Evolutionary conservation across 2,329 filamentous ascomycete genomes (phyloP), one percentile per base, ranked within the genome.

Genomic region (Trichocomaceae sp.): DNA sequence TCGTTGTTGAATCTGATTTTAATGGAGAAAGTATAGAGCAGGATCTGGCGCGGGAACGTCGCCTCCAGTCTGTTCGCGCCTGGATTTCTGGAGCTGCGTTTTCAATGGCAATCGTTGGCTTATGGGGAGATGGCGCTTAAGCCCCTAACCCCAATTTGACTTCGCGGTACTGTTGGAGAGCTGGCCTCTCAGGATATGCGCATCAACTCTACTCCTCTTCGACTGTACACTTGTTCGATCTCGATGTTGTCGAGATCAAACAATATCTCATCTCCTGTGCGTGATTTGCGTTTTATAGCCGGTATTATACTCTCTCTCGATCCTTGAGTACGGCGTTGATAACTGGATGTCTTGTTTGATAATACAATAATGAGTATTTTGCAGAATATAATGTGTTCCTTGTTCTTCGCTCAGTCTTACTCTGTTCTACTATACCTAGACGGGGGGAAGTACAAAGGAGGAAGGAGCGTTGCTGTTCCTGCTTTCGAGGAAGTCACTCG

Each of bases 1-100:
- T 70, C n/a, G 70, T 70, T 39, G 44, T 64, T 2, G 71, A 74
- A 33, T 65, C 70, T 45, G 68, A 71, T 23, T 62, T 76, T 39
- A 77, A 77, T 54, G 75, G 75, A 0, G 75, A 77, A 61, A 71
- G 62, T 42, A 70, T 78, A 20, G 69, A 72, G 61, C 63, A 62
- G 22, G 73, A 73, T 49, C 75, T 78, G 75, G 64, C 67, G 31
- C 62, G 63, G 37, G 75, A 77, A 59, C 66, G 67, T 35, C 67
- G 65, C 22, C 59, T 74, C 46, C 72, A 76, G 58, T 59, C 60
- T 41, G 63, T 67, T 10, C 67, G 74, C 35, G 65, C 68, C 26
- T 70, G 67, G 58, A 63, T 76, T 33, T 67, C 71, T 41, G 74
- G 72, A 0, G 44, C 73, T 49, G 75, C 72, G 2, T 69, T 77